Percentiles rank a stretch among this genome's conserved stretches.
These are phyloP conservation scores for Gracilaria gracilis DNA, from an alignment of 23 red algal species.

Conservation along the genomic window DNA sequence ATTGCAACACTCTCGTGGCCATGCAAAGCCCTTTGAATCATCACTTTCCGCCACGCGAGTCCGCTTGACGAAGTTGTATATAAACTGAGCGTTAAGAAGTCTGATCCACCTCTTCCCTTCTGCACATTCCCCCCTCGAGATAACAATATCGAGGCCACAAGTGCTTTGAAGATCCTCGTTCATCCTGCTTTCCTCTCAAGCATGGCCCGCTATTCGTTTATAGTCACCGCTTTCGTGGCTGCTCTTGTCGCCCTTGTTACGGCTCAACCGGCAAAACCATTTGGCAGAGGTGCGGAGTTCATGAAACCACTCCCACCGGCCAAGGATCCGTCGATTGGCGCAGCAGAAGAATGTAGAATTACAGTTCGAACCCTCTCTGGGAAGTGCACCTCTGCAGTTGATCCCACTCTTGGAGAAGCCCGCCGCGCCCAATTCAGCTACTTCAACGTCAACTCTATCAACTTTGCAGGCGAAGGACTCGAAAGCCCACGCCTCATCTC, in stretches of 20 bases:
- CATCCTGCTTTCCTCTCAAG: not conserved
- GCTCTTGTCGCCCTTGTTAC: not conserved
- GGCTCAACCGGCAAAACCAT: conserved; percentile 3
- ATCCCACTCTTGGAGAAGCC: conserved; percentile 38
- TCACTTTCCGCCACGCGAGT: not conserved
- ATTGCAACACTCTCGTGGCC: not conserved
- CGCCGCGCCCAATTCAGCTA: conserved; percentile 47
- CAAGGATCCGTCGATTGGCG: not conserved
- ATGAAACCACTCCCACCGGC: conserved; percentile 11
- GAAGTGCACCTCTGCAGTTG: conserved; percentile 27
- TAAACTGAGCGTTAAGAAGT: not conserved
- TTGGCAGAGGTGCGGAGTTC: not conserved
- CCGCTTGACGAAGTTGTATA: not conserved
- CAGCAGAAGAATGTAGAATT: conserved; percentile 4
- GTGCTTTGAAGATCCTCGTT: not conserved
- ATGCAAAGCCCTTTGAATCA: not conserved
- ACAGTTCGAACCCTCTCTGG: conserved; percentile 7
- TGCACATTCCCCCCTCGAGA: not conserved
- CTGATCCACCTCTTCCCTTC: not conserved
- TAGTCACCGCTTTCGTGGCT: not conserved
- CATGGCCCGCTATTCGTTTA: not conserved
- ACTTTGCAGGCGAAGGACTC: not conserved
- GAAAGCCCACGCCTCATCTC: conserved; percentile 34
- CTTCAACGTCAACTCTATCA: conserved; percentile 3
- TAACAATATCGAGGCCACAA: no score